Base-by-base conservation (phyloP, 2,329 filamentous ascomycete genomes). In the Calonectria pseudoturangicola region DNA sequence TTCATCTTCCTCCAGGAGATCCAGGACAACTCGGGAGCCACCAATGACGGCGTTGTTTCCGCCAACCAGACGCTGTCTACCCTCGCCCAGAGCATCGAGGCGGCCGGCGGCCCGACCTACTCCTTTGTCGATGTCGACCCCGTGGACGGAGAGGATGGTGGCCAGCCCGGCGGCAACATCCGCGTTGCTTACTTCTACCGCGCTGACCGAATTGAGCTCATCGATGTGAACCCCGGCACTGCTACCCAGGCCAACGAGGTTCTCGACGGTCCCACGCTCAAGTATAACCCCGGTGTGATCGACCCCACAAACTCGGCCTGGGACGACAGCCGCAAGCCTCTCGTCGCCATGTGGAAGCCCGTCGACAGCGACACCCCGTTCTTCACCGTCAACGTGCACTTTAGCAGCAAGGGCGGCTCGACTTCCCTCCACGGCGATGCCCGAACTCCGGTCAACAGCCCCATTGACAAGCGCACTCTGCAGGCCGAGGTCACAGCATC, bases 351-450 rank as follows among this genome's bases (percentile, higher is more conserved):
- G 71, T 95, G 92, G 92, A 88, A 89, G 79, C 87, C 90, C 0
- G 83, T 90, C 41, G 87, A 88, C 3, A 83, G 82, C 33, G 85
- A 87, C 71, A 88, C 87, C 73, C 79, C 83, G 0, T 92, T 94
- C 83, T 94, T 93, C 83, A 94, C 93, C 2, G 86, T 95, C 74
- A 94, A 94, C 79, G 91, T 94, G 47, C 93, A 94, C 84, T 91
- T 91, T 78, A 87, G 87, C 0, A 91, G 88, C 78, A 94, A 94
- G 84, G 91, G 91, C 33, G 93, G 93, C 45, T 89, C 90, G 27
- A 90, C 90, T 7, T 88, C 89, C 9, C 83, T 94, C 12, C 89
- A 94, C 73, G 92, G 93, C 9, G 92, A 94, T 77, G 84, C 88
- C 0, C 86, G 93, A 10, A 91, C 93, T 1, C 93, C 93, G 0